Evolutionary conservation across 148 eudicot genomes (phyloP).

Genomic region (Cornus suecica): DNA sequence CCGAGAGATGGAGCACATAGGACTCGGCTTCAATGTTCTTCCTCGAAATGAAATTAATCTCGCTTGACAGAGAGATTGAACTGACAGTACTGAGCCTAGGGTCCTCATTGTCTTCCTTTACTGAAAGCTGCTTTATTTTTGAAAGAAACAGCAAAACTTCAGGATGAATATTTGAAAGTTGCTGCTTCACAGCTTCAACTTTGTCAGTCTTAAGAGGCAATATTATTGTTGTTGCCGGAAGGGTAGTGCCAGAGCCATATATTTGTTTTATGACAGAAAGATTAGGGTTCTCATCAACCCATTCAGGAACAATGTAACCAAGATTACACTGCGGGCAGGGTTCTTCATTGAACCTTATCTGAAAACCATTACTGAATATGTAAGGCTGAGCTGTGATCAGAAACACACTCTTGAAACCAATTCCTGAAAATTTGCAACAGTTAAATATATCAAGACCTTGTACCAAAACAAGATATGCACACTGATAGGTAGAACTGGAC

Average conservation of each 20-base stretch:
- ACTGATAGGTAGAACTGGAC: neutral
- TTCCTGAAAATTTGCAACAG: conserved; percentile 75
- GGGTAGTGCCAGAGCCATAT: conserved; percentile 34
- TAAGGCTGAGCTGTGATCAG: conserved; percentile 60
- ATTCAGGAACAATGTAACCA: conserved; percentile 73
- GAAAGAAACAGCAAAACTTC: conserved; percentile 66
- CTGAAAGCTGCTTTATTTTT: conserved; percentile 55
- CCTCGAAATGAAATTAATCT: conserved; percentile 32
- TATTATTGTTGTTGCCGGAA: conserved; percentile 60
- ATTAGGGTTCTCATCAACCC: conserved; percentile 61
- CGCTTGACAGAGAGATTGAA: conserved; percentile 57
- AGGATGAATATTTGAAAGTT: conserved; percentile 72
- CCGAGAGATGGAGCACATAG: conserved; percentile 44
- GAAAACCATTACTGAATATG: conserved; percentile 67
- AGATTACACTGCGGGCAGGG: conserved; percentile 58
- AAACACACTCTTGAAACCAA: conserved; percentile 75
- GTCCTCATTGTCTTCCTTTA: conserved; percentile 47
- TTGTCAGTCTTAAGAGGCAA: conserved; percentile 67
- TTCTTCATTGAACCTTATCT: conserved; percentile 53
- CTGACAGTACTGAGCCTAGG: conserved; percentile 36
- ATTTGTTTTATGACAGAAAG: conserved; percentile 40
- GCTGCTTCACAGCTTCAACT: conserved; percentile 54
- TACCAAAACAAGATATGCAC: neutral
- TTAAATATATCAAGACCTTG: conserved; percentile 11
- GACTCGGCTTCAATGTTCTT: conserved; percentile 62